Evolutionary conservation across 768 basidiomycete species (phyloP).

Genomic region (Boletus reticuloceps): DNA sequence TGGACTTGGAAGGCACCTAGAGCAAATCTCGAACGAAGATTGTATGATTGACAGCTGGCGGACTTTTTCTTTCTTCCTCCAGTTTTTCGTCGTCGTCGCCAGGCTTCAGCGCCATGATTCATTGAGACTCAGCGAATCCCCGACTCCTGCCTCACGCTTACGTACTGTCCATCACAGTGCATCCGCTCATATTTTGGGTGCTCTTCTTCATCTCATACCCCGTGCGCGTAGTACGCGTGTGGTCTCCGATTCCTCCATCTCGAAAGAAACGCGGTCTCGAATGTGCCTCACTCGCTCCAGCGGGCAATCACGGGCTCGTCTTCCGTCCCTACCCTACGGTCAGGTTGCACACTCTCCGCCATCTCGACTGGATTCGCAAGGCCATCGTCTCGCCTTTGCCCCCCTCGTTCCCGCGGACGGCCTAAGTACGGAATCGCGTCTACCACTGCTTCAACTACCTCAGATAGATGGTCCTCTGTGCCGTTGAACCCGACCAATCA

Average conservation of each 20-base stretch:
- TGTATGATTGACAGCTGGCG: no score
- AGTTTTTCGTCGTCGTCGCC: no score
- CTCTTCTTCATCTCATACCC: no score
- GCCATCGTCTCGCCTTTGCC: conserved; percentile 11
- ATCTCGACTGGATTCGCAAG: conserved; percentile 35
- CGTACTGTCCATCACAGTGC: no score
- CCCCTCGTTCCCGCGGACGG: background rate
- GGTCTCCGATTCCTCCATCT: conserved; percentile 15
- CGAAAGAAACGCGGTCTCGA: conserved; percentile 21
- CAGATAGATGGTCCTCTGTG: conserved; percentile 37
- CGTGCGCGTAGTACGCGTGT: no score
- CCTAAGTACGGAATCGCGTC: conserved; percentile 7
- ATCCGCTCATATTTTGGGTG: no score
- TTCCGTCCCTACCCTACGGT: conserved; percentile 34
- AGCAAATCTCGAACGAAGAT: no score
- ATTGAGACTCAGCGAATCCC: no score
- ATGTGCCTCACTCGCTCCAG: conserved; percentile 25
- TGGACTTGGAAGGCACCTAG: no score
- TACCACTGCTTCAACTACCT: conserved; percentile 42
- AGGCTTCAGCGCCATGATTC: no score
- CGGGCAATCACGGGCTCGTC: conserved; percentile 14
- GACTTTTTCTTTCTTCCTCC: no score
- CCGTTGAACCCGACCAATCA: conserved; percentile 28
- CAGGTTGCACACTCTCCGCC: conserved; percentile 42
- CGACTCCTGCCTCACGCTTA: no score